Evolutionary conservation across 176 grass and related monocot genomes (phyloP).

Genomic region (Sorghum bicolor): DNA sequence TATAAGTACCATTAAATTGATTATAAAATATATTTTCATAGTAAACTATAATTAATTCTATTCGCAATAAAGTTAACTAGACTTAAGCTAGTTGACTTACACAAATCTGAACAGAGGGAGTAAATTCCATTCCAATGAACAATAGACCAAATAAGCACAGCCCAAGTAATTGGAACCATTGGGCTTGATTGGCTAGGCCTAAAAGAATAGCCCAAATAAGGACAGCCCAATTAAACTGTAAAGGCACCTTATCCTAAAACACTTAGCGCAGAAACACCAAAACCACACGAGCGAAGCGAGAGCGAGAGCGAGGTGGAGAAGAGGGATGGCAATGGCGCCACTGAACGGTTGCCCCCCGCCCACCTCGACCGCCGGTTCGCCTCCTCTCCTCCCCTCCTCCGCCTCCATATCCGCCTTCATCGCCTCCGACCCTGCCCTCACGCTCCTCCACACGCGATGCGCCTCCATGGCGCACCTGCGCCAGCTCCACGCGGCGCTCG

Average conservation of each 20-base stretch:
- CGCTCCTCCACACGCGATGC: constrained; percentile 66
- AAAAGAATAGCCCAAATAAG: neutral
- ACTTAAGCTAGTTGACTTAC: too few species aligned
- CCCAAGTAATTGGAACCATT: neutral
- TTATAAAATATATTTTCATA: too few species aligned
- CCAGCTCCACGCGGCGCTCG: constrained; percentile 67
- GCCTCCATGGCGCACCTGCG: constrained; percentile 54
- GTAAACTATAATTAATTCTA: too few species aligned
- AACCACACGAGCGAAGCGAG: neutral
- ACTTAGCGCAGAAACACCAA: neutral
- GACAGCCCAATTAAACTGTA: neutral
- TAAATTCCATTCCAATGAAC: too few species aligned
- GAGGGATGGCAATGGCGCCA: constrained; percentile 33
- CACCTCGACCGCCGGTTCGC: neutral
- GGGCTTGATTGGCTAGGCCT: neutral
- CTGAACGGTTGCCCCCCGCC: neutral
- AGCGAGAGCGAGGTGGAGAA: neutral
- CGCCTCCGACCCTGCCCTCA: constrained; percentile 39
- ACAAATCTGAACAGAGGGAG: too few species aligned
- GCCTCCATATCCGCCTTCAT: constrained; percentile 57
- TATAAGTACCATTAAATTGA: too few species aligned
- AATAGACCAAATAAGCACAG: too few species aligned
- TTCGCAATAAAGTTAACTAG: too few species aligned
- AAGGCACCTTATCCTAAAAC: constrained; percentile 21
- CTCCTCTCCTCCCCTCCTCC: constrained; percentile 38